Evolutionary conservation across 768 basidiomycete genomes (phyloP).

Genomic region (Termitomyces heimii): DNA sequence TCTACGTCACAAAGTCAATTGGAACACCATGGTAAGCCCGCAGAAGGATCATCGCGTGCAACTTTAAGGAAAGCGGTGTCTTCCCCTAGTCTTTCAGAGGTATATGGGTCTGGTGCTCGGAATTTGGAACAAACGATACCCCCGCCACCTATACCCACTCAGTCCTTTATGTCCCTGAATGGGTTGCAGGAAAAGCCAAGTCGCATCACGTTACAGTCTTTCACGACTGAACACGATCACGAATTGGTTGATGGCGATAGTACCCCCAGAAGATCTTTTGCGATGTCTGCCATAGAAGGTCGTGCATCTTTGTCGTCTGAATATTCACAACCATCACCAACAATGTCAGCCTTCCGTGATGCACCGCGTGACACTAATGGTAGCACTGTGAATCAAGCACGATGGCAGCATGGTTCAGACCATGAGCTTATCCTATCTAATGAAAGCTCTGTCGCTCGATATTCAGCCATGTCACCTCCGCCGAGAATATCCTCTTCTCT

Average conservation of each 20-base stretch:
- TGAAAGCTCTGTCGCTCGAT: slow-evolving; percentile 26
- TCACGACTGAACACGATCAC: slow-evolving; percentile 39
- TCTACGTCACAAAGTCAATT: slow-evolving; percentile 58
- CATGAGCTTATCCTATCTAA: slow-evolving; percentile 14
- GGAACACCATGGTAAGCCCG: slow-evolving; percentile 5
- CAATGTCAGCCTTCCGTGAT: slow-evolving; percentile 77
- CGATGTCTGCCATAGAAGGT: slow-evolving; percentile 41
- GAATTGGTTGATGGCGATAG: slow-evolving; percentile 25
- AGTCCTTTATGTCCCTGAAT: slow-evolving; percentile 24
- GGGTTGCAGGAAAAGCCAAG: slow-evolving; percentile 13
- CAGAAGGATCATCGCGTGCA: slow-evolving; percentile 2
- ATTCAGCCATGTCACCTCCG: slow-evolving; percentile 46
- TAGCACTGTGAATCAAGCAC: slow-evolving; percentile 19
- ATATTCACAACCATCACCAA: slow-evolving; percentile 68
- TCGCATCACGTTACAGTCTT: slow-evolving; percentile 22
- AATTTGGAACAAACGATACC: slow-evolving; percentile 37
- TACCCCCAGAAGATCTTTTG: slow-evolving; percentile 38
- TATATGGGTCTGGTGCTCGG: slow-evolving; percentile 28
- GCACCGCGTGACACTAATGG: slow-evolving; percentile 29
- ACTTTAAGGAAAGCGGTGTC: slow-evolving; percentile 45
- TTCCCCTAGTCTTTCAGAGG: slow-evolving; percentile 46
- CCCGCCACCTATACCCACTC: slow-evolving; percentile 23
- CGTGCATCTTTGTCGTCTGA: slow-evolving; percentile 54
- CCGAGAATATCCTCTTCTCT: slow-evolving; percentile 63
- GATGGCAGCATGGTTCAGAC: slow-evolving; percentile 21